Conservation (phyloP, 768 basidiomycete species). For the Mycena epipterygia region DNA sequence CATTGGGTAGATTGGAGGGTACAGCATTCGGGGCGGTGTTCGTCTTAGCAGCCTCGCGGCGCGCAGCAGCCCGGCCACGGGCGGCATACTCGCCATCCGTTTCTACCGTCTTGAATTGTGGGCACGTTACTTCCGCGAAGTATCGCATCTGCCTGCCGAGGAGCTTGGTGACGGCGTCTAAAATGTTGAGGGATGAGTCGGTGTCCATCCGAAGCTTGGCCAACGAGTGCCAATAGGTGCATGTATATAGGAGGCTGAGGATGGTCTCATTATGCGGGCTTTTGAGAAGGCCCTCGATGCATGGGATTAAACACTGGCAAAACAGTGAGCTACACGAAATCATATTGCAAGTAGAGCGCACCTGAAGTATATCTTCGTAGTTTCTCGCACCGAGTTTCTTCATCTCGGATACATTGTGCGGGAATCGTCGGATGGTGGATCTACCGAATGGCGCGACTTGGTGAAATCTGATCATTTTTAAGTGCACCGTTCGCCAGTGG, state of each 20-base stretch:
- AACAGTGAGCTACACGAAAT: neutral
- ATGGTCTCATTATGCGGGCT: conserved; percentile 39
- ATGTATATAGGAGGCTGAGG: conserved; percentile 39
- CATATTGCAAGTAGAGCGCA: conserved; percentile 3
- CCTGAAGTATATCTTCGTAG: conserved; percentile 48
- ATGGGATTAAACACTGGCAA: conserved; percentile 49
- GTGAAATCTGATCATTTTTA: neutral
- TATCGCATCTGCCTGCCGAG: conserved; percentile 33
- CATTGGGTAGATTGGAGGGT: neutral
- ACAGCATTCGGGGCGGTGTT: neutral
- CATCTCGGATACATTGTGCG: conserved; percentile 38
- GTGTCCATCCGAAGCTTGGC: conserved; percentile 53
- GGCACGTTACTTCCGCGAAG: conserved; percentile 40
- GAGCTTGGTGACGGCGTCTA: conserved; percentile 37
- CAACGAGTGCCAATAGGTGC: conserved; percentile 49
- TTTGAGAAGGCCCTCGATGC: conserved; percentile 47
- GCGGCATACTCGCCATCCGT: neutral
- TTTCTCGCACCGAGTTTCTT: conserved; percentile 40
- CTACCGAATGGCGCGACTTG: conserved; percentile 38
- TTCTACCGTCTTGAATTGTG: conserved; percentile 6
- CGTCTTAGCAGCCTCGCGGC: neutral
- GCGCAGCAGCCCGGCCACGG: neutral
- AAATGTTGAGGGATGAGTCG: conserved; percentile 34
- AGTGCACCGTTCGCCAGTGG: neutral
- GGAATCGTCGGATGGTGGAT: conserved; percentile 38